A percentile compares a stretch with the other conserved stretches of the same genome.
These are phyloP conservation scores for Poa pratensis DNA, from an alignment of 176 grass and related monocot species.

Conservation along the genomic window DNA sequence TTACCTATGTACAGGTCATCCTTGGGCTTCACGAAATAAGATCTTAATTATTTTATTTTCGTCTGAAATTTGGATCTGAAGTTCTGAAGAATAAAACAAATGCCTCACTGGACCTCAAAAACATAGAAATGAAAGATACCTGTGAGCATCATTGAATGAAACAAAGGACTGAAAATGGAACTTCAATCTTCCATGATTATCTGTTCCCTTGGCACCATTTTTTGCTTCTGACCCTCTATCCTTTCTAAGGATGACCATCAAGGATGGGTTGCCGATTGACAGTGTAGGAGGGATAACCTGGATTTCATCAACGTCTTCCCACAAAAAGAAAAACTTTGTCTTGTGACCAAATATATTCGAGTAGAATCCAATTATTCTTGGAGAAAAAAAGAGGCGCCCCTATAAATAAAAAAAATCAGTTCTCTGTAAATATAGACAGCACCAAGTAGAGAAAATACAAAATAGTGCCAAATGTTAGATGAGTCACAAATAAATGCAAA, in stretches of 20 bases:
- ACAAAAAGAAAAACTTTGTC: conserved; percentile 99
- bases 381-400: conserved; percentile 94
- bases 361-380: conserved; percentile 97
- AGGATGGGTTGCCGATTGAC: conserved; percentile 78
- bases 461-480: neutral
- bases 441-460: conserved; percentile 26
- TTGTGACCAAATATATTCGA: conserved; percentile 96
- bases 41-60: conserved; percentile 1
- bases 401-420: conserved; percentile 30
- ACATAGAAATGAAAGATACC: conserved; percentile 55
- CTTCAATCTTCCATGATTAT: conserved; percentile 68
- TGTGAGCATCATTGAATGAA: conserved; percentile 85
- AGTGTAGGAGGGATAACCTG: conserved; percentile 77
- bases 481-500: neutral
- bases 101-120: neutral
- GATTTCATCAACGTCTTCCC: conserved; percentile 96
- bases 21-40: neutral
- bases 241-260: conserved; percentile 78
- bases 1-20: neutral
- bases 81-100: conserved; percentile 8
- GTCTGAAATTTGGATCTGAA: neutral
- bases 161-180: conserved; percentile 94
- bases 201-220: conserved; percentile 73
- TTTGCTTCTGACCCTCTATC: conserved; percentile 90
- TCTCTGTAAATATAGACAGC: neutral